Conservation (phyloP, 140 eudicot genomes). For the Oenanthe javanica region DNA sequence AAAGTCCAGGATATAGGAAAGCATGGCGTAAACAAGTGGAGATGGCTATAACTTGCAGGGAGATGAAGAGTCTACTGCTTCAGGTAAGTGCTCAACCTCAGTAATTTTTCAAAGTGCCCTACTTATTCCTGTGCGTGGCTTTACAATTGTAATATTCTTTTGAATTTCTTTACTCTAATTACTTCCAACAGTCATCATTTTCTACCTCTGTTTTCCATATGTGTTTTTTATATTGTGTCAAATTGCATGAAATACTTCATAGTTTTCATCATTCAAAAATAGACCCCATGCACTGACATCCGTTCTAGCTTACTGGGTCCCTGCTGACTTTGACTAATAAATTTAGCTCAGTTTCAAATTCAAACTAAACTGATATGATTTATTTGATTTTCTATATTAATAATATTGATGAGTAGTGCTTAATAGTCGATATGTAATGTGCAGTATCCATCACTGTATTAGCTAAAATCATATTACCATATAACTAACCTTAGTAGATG, state of each 20-base stretch:
- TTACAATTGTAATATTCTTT: not conserved
- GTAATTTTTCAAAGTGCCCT: not conserved
- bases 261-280: not conserved
- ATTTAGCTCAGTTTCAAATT: not conserved
- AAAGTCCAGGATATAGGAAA: conserved; percentile 33
- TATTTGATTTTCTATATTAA: not conserved
- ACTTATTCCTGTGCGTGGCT: not conserved
- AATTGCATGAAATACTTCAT: not conserved
- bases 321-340: conserved; percentile 2
- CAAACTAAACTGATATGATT: not conserved
- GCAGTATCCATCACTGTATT: not conserved
- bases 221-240: not conserved
- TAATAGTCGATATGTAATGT: not conserved
- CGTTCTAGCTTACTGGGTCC: not conserved
- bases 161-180: not conserved
- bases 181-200: not conserved
- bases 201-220: not conserved
- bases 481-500: not conserved
- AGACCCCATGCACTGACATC: not conserved
- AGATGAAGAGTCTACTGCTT: conserved; percentile 63
- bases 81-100: conserved; percentile 33
- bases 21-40: conserved; percentile 71
- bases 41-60: conserved; percentile 51
- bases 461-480: not conserved
- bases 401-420: too few species aligned